Percentiles rank a stretch among this genome's conserved stretches.
phyloP scores from a whole-genome alignment of 2,329 filamentous ascomycete species.

The Colletotrichum sp. region DNA sequence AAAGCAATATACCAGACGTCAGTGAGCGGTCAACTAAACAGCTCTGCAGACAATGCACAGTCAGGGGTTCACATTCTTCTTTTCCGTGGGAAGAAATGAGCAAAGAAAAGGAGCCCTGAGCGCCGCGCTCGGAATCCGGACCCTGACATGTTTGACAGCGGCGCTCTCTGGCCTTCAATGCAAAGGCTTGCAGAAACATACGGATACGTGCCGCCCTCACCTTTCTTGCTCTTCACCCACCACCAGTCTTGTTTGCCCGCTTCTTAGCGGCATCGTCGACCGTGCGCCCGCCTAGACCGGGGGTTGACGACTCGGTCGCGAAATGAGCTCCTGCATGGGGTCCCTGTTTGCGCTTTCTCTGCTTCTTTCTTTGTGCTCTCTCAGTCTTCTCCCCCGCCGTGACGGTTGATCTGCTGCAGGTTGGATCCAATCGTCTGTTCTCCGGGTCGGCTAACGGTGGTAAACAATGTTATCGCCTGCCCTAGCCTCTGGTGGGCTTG shows the following conservation, averaged over 20 bases:
- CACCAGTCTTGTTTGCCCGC: background rate
- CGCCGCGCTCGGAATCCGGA: background rate
- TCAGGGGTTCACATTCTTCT: background rate
- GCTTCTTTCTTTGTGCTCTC: background rate
- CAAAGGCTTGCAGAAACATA: background rate
- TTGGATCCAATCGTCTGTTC: background rate
- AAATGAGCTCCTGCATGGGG: conserved; percentile 14
- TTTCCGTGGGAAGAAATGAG: background rate
- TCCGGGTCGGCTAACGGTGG: background rate
- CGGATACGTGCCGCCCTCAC: background rate
- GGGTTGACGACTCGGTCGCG: background rate
- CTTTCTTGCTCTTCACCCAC: background rate
- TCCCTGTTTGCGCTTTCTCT: background rate
- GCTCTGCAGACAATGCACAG: background rate
- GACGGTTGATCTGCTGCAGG: background rate
- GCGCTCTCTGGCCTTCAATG: background rate
- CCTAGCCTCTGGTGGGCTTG: background rate
- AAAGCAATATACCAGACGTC: background rate
- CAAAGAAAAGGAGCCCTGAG: background rate
- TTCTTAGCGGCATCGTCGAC: background rate
- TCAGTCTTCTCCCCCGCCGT: background rate
- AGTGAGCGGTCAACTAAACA: background rate
- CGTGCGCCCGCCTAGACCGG: background rate
- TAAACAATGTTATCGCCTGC: background rate
- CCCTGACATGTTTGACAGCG: background rate